Conservation (phyloP, 805 yeast genomes). For the Candida endomychidarum region DNA sequence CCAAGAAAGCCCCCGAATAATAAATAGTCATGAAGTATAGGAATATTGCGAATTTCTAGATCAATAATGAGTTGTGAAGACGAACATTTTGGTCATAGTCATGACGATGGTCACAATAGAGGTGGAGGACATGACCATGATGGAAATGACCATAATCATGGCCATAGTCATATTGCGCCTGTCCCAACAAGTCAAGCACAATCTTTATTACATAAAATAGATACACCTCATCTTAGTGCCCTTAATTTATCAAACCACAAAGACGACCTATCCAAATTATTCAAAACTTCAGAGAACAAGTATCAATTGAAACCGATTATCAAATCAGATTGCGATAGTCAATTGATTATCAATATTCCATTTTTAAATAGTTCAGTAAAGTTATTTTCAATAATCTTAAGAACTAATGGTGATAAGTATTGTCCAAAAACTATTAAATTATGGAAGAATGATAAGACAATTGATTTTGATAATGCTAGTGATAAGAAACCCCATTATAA, state of each 20-base stretch:
- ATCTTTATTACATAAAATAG: slow-evolving; percentile 62
- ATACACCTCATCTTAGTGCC: slow-evolving; percentile 57
- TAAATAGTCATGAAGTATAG: too few relatives aligned
- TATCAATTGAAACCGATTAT: slow-evolving; percentile 46
- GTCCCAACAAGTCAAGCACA: slow-evolving; percentile 70
- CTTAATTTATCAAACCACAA: slow-evolving; percentile 58
- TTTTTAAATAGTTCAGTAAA: slow-evolving; percentile 70
- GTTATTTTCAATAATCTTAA: slow-evolving; percentile 67
- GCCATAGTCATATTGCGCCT: slow-evolving; percentile 52
- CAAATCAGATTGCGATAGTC: slow-evolving; percentile 80
- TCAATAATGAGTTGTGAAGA: slow-evolving; percentile 29
- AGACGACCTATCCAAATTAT: slow-evolving; percentile 50
- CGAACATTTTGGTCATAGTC: slow-evolving; percentile 24
- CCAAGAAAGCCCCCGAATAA: too few relatives aligned
- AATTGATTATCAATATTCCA: slow-evolving; percentile 74
- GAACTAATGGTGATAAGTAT: slow-evolving; percentile 59
- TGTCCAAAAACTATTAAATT: slow-evolving; percentile 72
- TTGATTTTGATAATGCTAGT: slow-evolving; percentile 71
- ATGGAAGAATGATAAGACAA: slow-evolving; percentile 63
- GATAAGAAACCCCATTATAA: slow-evolving; percentile 49
- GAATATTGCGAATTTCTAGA: background rate
- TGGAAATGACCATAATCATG: slow-evolving; percentile 33
- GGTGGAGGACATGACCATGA: slow-evolving; percentile 14
- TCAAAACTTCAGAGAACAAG: slow-evolving; percentile 52
- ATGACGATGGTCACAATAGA: slow-evolving; percentile 12